Evolutionary conservation across 192 early-diverging fungal genomes (phyloP).

Genomic region (Coemansia sp.): DNA sequence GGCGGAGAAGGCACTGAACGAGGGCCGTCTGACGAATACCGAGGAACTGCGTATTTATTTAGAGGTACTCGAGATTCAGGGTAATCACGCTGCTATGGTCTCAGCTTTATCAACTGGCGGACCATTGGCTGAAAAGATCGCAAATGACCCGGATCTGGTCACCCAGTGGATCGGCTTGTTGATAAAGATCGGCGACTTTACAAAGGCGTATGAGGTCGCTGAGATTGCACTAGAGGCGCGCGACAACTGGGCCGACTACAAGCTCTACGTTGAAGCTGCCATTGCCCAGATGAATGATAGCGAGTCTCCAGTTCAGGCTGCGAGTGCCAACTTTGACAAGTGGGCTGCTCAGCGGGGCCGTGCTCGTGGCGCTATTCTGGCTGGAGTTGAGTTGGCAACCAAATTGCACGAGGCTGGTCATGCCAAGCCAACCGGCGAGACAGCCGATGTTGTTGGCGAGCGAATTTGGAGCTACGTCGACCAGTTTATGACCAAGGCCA

Average conservation of each 20-base stretch:
- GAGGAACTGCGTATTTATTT: constrained; percentile 84
- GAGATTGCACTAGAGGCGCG: constrained; percentile 42
- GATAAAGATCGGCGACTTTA: constrained; percentile 56
- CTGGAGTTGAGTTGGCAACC: constrained; percentile 28
- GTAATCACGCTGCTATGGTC: constrained; percentile 68
- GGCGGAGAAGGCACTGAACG: constrained; percentile 73
- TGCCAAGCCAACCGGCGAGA: not conserved
- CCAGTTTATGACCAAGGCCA: constrained; percentile 45
- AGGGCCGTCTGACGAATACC: constrained; percentile 63
- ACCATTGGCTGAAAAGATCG: constrained; percentile 63
- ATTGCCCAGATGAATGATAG: not conserved
- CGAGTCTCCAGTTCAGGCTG: not conserved
- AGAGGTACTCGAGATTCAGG: constrained; percentile 69
- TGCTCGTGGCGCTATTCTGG: constrained; percentile 39
- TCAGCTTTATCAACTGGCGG: constrained; percentile 59
- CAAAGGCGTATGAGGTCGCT: constrained; percentile 51
- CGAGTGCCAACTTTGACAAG: constrained; percentile 16
- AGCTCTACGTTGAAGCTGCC: constrained; percentile 38
- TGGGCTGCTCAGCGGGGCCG: constrained; percentile 37
- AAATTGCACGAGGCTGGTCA: constrained; percentile 14
- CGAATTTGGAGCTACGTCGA: constrained; percentile 44
- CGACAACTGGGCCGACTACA: constrained; percentile 55
- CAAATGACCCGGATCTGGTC: constrained; percentile 74
- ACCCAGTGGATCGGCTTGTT: constrained; percentile 61
- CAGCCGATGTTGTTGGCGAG: constrained; percentile 13